phyloP scores from a whole-genome alignment of 768 basidiomycete genomes.

The Naganishia kalamii region DNA sequence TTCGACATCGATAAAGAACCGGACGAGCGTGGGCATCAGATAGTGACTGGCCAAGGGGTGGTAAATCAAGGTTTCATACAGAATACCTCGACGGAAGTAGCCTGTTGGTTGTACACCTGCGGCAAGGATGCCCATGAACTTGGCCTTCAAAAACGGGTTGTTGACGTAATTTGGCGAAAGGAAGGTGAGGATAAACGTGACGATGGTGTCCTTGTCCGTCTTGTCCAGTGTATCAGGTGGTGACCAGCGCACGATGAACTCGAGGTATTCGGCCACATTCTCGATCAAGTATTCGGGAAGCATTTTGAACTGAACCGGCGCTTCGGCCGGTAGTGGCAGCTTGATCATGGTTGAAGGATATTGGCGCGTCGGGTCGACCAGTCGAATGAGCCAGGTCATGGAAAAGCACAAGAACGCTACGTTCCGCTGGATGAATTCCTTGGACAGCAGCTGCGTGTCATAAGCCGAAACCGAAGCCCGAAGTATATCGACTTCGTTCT shows the following conservation, averaged over 20 bases:
- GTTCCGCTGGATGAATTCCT: conserved; percentile 69
- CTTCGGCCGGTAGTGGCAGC: conserved; percentile 74
- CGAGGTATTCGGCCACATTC: conserved; percentile 82
- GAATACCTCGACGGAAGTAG: conserved; percentile 50
- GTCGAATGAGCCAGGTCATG: conserved; percentile 86
- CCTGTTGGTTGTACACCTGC: conserved; percentile 43
- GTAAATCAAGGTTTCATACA: conserved; percentile 75
- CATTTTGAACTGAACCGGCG: conserved; percentile 75
- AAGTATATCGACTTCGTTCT: conserved; percentile 66
- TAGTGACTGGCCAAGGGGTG: conserved; percentile 79
- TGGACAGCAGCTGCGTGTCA: conserved; percentile 78
- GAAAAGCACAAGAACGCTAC: conserved; percentile 82
- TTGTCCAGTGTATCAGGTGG: conserved; percentile 71
- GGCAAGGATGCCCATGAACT: conserved; percentile 74
- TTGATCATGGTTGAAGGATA: conserved; percentile 71
- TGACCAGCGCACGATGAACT: conserved; percentile 61
- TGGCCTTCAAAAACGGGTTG: conserved; percentile 94
- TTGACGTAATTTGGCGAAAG: conserved; percentile 97
- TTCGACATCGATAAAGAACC: conserved; percentile 94
- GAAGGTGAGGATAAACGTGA: conserved; percentile 84
- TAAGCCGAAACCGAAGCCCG: conserved; percentile 70
- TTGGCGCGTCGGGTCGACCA: conserved; percentile 69
- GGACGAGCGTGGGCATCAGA: conserved; percentile 82
- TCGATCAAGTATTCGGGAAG: conserved; percentile 92
- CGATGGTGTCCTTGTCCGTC: conserved; percentile 74